Evolutionary conservation across 108 stramenopile genomes (phyloP), one percentile per base, ranked within the genome.

Genomic region (Seminavis robusta): DNA sequence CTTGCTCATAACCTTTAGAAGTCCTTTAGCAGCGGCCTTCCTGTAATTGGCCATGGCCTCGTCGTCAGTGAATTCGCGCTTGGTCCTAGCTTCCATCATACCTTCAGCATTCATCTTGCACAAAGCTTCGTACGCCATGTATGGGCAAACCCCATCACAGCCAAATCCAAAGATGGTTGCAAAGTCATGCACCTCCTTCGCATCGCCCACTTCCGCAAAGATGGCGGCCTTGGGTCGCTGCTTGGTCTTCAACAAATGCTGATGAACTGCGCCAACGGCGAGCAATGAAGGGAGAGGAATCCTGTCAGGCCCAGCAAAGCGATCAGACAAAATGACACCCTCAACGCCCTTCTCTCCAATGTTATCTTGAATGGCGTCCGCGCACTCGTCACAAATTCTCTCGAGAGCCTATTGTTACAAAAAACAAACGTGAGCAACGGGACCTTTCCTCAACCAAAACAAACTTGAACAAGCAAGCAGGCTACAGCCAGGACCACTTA

Each of bases 1-100:
- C 59, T 97, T 97, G 50, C 85, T 88, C 96, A 97, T 97, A 41
- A 95, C 94, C 78, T 96, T 96, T 55, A 97, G 59, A 60, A 98
- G 72, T 59, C 97, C 97, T 73, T 97, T 95, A 26, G 82, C 94
- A 27, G 92, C 83, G 26, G 95, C 91, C 78, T 96, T 96, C 51
- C 97, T 80, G 75, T 98, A 98, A 57, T 92, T 91, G 27, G 69
- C 72, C 74, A 95, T 87, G 31, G 89, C 57, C 51, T 95, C 92
- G 16, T 89, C 90, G 55, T 96, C 91, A 25, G 83, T 74, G 47
- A 83, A 76, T 51, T 77, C 70, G 41, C 80, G 69, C 65, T 89
- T 90, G 15, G 90, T 71, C 66, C 77, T 92, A n/a, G 94, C 94
- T 47, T 83, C 77, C 13, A 97, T 74, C 57, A 93, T 74, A 42